Conservation (phyloP, 2,329 filamentous ascomycete genomes). For the Exophiala sideris region DNA sequence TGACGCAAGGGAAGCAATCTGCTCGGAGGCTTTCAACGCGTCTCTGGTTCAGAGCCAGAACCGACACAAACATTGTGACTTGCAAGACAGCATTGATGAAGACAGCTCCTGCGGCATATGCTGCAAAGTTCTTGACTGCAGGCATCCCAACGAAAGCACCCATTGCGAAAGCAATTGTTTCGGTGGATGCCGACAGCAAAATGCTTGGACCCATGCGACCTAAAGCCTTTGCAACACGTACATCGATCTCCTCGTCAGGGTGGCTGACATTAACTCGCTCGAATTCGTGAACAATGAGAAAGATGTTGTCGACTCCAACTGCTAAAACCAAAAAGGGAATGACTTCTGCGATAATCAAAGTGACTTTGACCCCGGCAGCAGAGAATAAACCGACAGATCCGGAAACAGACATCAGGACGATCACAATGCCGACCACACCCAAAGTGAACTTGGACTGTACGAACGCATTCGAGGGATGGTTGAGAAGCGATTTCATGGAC, state of each 20-base stretch:
- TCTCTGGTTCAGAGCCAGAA: constrained; percentile 85
- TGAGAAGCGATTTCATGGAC: constrained; percentile 70
- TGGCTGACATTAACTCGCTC: constrained; percentile 91
- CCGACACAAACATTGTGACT: constrained; percentile 93
- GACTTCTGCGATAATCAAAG: constrained; percentile 95
- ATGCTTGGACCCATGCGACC: constrained; percentile 97
- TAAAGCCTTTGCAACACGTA: constrained; percentile 80
- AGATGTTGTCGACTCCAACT: constrained; percentile 98
- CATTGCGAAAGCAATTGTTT: constrained; percentile 88
- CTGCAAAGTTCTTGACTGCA: constrained; percentile 93
- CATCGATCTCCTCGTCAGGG: constrained; percentile 81
- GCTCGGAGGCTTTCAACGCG: constrained; percentile 84
- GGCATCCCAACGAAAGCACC: constrained; percentile 97
- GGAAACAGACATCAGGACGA: constrained; percentile 95
- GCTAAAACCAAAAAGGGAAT: constrained; percentile 96
- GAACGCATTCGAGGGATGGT: constrained; percentile 76
- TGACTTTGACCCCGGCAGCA: constrained; percentile 86
- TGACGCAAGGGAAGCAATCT: constrained; percentile 88
- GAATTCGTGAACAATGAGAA: constrained; percentile 96
- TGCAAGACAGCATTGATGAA: constrained; percentile 96
- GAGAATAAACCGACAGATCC: constrained; percentile 95
- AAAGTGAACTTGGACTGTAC: constrained; percentile 97
- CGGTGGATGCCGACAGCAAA: constrained; percentile 87
- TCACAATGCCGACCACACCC: constrained; percentile 89
- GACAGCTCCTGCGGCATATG: constrained; percentile 92